Base-by-base conservation (phyloP, 129 eudicot genomes). In the Pittosporum tobira region DNA sequence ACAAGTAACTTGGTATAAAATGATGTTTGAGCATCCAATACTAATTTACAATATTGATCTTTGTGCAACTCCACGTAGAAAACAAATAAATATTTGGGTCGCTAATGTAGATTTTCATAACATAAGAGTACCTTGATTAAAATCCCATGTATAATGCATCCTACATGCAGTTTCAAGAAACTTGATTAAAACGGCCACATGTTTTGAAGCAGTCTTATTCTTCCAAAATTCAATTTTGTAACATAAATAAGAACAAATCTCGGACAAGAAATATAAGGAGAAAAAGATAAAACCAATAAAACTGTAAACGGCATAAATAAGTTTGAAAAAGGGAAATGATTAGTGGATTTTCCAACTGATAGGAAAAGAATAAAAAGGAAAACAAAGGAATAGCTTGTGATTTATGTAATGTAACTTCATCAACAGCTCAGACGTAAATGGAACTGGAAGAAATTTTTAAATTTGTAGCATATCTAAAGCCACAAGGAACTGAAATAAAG, bases 401-500 rank as follows among this genome's bases (percentile, higher is more conserved):
- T 56, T 51, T n/a, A n/a, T 54, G 49, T 70, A 75, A 30, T 14
- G 42, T 62, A 85, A 61, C 36, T 80, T 72, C 81, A 75, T 69
- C 43, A 66, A 59, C 63, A 78, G 67, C 68, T 27, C 25, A 66
- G 48, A 29, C 38, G 15, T 55, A 48, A 75, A 67, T 68, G 52
- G 71, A 84, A 52, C 47, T 37, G 49, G 70, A 71, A 59, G 57
- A 49, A 71, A 65, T 54, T 6, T 50, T 58, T 16, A 64, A 62
- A 78, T 51, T 24, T 46, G 79, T 48, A 53, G 65, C 69, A 58
- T 61, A 77, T 62, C 53, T 66, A 58, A 60, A 37, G 75, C 78
- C 66, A 24, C 47, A 75, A 71, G 72, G 73, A 75, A 78, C 53
- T 77, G 62, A 81, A 71, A 57, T 77, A 69, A 50, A 73, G 48